Base-by-base conservation (phyloP, 2,329 filamentous ascomycete species). In the Zymoseptoria ardabiliae region DNA sequence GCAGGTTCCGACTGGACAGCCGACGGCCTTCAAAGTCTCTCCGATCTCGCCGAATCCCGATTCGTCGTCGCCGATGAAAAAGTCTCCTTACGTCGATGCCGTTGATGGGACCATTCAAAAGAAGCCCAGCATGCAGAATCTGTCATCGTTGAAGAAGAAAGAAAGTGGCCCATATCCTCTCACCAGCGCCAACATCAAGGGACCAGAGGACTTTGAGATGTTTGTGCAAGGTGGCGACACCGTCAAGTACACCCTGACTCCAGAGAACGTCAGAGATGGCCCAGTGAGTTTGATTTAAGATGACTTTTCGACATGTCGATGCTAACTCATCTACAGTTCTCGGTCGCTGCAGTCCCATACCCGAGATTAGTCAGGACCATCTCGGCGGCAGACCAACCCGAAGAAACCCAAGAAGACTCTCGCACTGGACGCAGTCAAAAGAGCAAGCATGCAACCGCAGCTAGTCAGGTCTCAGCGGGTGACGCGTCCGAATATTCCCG, bases 161-260 rank as follows among this genome's bases (percentile, higher is more conserved):
- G 60, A 61, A 45, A 53, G 45, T 11, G 58, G 56, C 11, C 58
- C 60, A n/a, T 58, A 62, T 21, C 62, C 63, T 9, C 57, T 72
- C 23, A 72, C 68, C 8, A 71, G 69, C 55, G 70, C 70, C 3
- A 71, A 66, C 50, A 72, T 72, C 50, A 66, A 66, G 23, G 70
- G 69, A 9, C 70, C 71, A 6, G 68, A 72, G 56, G 76, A 80
- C 61, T 81, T 81, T 64, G 78, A 81, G 57, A 73, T 74, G 49
- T 72, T 79, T 49, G 73, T 80, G 50, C 75, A 77, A 65, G 71
- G 76, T 19, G 72, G 75, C 51, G 78, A 80, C 25, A 80, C 78
- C 4, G 76, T 80, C 21, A 80, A 80, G 65, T 79, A 77, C 66
- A 80, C 78, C 6, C 68, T 81, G 56, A 80, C 78, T 11, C 78